Evolutionary conservation across 164 flowering plant genomes (phyloP).

Genomic region (Taxillus chinensis): DNA sequence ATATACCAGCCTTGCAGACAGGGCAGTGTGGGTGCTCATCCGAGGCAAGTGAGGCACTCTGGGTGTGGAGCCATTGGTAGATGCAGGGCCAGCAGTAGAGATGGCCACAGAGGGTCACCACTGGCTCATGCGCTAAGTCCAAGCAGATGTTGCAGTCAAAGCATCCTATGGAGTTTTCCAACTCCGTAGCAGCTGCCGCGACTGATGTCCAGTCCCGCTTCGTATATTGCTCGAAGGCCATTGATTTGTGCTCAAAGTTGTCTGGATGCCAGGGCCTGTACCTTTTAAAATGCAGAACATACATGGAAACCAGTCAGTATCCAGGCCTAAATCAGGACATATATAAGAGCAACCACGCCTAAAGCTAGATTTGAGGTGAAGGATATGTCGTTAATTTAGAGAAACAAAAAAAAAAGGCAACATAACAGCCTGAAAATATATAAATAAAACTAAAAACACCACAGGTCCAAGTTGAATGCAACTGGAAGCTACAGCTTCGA

Average conservation of each 20-base stretch:
- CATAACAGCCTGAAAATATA: no score
- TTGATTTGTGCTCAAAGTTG: conserved; percentile 1
- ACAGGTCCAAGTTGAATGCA: no score
- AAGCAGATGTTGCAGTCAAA: conserved; percentile 69
- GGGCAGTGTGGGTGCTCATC: conserved; percentile 53
- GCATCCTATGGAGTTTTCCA: conserved; percentile 19
- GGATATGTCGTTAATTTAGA: no score
- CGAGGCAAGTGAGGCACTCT: conserved; percentile 28
- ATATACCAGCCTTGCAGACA: conserved; percentile 51
- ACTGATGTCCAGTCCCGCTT: conserved; percentile 18
- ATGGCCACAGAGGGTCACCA: conserved; percentile 68
- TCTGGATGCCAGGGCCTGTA: not conserved
- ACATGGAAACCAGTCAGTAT: not conserved
- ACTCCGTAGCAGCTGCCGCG: conserved; percentile 1
- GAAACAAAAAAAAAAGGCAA: no score
- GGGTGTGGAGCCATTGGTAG: conserved; percentile 51
- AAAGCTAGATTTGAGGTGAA: not conserved
- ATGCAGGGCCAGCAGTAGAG: conserved; percentile 77
- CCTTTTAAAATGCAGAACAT: not conserved
- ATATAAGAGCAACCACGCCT: not conserved
- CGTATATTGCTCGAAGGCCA: conserved; percentile 21
- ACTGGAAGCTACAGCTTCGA: no score
- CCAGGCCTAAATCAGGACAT: not conserved
- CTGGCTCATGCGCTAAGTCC: conserved; percentile 46
- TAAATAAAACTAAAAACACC: no score